phyloP scores from a whole-genome alignment of 495 filamentous ascomycete species.

The Penicillium soppii region DNA sequence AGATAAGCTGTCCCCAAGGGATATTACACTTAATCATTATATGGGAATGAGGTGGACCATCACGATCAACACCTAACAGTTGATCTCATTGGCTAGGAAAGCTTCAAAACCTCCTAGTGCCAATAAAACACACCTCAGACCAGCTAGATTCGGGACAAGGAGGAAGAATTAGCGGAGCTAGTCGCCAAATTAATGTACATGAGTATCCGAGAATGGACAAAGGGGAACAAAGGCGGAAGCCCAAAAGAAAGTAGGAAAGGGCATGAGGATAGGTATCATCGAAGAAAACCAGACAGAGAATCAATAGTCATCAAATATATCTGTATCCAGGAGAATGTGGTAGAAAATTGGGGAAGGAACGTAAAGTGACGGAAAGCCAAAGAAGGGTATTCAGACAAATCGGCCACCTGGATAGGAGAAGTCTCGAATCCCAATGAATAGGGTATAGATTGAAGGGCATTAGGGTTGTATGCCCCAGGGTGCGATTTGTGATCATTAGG shows the following conservation, averaged over 20 bases:
- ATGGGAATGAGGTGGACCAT: background rate
- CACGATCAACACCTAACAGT: background rate
- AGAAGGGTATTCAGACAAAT: background rate
- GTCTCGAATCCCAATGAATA: constrained; percentile 1
- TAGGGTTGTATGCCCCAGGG: constrained; percentile 9
- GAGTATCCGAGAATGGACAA: background rate
- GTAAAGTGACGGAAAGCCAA: background rate
- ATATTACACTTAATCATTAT: too few species aligned
- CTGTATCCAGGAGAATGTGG: background rate
- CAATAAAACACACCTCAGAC: background rate
- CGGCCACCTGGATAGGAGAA: constrained; percentile 3
- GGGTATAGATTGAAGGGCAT: constrained; percentile 25
- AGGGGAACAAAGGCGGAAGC: background rate
- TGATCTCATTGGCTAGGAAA: background rate
- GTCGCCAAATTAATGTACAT: background rate
- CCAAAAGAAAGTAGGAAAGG: background rate
- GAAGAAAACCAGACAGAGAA: background rate
- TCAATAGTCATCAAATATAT: constrained; percentile 3
- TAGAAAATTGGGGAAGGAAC: background rate
- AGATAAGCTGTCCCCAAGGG: background rate
- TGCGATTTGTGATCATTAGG: constrained; percentile 22
- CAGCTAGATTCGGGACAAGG: background rate
- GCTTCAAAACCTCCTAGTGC: background rate
- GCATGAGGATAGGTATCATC: constrained; percentile 7
- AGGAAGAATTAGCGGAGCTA: background rate